phyloP scores from a whole-genome alignment of 352 stramenopile genomes.

The Phytophthora syringae region DNA sequence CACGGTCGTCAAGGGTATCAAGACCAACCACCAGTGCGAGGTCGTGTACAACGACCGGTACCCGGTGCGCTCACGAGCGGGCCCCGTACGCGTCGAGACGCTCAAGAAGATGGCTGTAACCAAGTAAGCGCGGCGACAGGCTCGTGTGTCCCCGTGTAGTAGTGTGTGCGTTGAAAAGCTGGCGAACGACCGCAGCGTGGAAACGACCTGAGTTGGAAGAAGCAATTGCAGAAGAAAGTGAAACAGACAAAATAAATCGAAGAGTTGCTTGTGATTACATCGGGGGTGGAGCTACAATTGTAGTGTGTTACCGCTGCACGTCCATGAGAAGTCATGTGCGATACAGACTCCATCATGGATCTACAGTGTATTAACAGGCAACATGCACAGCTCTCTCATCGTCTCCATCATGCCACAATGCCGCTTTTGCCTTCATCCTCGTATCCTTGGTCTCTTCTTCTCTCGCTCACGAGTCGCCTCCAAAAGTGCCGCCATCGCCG shows the following conservation, averaged over 20 bases:
- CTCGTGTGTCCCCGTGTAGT: conserved; percentile 17
- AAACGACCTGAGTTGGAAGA: conserved; percentile 19
- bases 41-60: conserved; percentile 74
- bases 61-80: conserved; percentile 58
- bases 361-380: no score
- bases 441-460: conserved; percentile 4
- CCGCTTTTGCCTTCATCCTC: background rate
- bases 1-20: conserved; percentile 73
- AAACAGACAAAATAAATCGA: conserved; percentile 27
- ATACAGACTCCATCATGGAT: no score
- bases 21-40: conserved; percentile 80
- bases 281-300: no score
- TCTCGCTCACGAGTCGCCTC: conserved; percentile 52
- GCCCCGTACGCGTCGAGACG: conserved; percentile 66
- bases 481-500: conserved; percentile 50
- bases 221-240: conserved; percentile 23
- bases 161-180: conserved; percentile 23
- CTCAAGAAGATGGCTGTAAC: conserved; percentile 57
- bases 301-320: no score
- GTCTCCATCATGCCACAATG: no score
- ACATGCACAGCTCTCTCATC: no score
- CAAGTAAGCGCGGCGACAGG: conserved; percentile 34
- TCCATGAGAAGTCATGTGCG: no score
- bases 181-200: conserved; percentile 26
- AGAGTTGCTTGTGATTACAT: conserved; percentile 34